Evolutionary conservation across 1,284 basidiomycete genomes (phyloP).

Genomic region (Coniferiporia sulphurascens): DNA sequence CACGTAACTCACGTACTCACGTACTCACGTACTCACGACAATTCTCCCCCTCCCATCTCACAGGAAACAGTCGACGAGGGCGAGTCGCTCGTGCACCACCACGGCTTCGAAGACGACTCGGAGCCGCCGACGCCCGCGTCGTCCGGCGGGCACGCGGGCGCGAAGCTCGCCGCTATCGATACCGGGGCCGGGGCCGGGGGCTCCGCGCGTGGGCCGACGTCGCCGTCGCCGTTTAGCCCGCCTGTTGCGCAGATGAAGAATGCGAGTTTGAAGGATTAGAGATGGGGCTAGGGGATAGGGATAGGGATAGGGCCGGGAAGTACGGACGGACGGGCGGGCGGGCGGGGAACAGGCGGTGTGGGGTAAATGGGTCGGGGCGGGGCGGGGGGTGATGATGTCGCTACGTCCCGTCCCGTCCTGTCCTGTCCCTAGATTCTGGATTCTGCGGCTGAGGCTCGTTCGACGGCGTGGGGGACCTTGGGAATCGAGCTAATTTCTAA

Average conservation of each 20-base stretch:
- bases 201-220: not conserved
- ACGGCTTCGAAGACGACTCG: slow-evolving; percentile 13
- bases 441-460: not conserved
- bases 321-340: not conserved
- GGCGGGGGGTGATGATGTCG: too few relatives aligned
- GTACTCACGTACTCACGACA: not conserved
- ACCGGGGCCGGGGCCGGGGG: not conserved
- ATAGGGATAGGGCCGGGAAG: too few relatives aligned
- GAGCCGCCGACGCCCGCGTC: not conserved
- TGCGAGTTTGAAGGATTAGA: slow-evolving; percentile 7
- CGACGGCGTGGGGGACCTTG: not conserved
- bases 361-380: too few relatives aligned
- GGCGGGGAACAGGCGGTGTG: not conserved
- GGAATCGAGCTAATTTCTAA: not conserved
- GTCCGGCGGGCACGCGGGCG: not conserved
- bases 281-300: too few relatives aligned
- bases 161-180: not conserved
- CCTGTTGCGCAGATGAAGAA: slow-evolving; percentile 10
- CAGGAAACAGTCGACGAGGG: slow-evolving; percentile 23
- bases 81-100: slow-evolving; percentile 15
- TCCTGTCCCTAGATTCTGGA: too few relatives aligned
- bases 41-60: not conserved
- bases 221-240: not conserved
- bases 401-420: too few relatives aligned
- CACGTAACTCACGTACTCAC: not conserved